Conservation (phyloP, 495 filamentous ascomycete genomes). For the Aspergillus cristatus region DNA sequence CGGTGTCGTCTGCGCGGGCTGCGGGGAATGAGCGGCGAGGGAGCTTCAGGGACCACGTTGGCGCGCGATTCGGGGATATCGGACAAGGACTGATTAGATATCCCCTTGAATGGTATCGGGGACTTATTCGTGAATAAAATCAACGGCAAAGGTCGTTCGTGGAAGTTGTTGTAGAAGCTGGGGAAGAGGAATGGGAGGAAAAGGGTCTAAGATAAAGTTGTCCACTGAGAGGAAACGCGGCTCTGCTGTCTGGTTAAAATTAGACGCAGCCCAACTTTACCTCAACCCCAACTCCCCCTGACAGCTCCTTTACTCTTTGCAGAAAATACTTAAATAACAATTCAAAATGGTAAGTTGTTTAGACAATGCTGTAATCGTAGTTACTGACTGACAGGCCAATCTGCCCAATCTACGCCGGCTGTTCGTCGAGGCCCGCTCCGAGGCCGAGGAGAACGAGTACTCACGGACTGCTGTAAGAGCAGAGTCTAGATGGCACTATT, state of each 20-base stretch:
- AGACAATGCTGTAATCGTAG: too few relatives aligned
- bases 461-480: conserved; percentile 73
- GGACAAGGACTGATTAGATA: conserved; percentile 7
- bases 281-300: too few relatives aligned
- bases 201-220: background rate
- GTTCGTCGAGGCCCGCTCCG: conserved; percentile 90
- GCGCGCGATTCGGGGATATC: conserved; percentile 16
- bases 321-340: too few relatives aligned
- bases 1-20: conserved; percentile 20
- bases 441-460: conserved; percentile 89
- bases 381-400: conserved; percentile 48
- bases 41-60: conserved; percentile 25
- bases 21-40: conserved; percentile 27
- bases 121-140: too few relatives aligned
- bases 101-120: too few relatives aligned
- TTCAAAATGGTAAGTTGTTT: too few relatives aligned
- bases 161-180: too few relatives aligned
- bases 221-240: background rate
- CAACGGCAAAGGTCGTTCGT: too few relatives aligned
- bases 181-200: background rate
- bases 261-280: too few relatives aligned
- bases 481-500: too few relatives aligned
- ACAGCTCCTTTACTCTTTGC: too few relatives aligned
- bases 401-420: conserved; percentile 92
- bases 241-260: too few relatives aligned